phyloP scores from a whole-genome alignment of 306 rosid species.

The Fagus crenata region DNA sequence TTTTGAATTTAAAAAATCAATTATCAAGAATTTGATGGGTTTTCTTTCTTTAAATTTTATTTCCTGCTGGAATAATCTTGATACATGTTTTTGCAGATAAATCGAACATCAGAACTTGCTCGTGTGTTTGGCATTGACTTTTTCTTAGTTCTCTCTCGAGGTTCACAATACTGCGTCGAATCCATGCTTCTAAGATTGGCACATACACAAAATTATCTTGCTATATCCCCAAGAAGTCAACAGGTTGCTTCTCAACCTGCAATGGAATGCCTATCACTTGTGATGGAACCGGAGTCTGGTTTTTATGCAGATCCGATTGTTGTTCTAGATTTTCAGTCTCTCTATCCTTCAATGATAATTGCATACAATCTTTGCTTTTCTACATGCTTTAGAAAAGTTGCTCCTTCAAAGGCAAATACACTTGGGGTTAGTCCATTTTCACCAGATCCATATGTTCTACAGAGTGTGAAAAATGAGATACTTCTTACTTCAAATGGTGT shows the following conservation, averaged over 20 bases:
- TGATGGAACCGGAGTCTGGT: conserved; percentile 97
- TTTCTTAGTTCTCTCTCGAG: conserved; percentile 94
- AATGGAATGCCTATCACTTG: conserved; percentile 94
- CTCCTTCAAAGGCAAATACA: conserved; percentile 59
- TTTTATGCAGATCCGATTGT: conserved; percentile 92
- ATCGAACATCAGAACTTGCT: conserved; percentile 95
- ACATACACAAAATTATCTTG: conserved; percentile 83
- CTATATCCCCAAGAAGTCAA: conserved; percentile 83
- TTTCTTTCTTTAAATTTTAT: conserved; percentile 18
- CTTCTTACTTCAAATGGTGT: conserved; percentile 90
- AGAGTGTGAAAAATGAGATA: conserved; percentile 62
- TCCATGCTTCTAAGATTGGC: conserved; percentile 94
- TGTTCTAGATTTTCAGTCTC: conserved; percentile 91
- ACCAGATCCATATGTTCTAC: conserved; percentile 60
- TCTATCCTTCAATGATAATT: conserved; percentile 95
- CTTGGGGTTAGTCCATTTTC: conserved; percentile 83
- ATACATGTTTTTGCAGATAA: conserved; percentile 61
- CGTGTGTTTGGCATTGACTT: conserved; percentile 96
- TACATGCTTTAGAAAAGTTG: conserved; percentile 84
- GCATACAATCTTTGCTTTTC: conserved; percentile 96
- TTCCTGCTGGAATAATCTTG: conserved; percentile 20
- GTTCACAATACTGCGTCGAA: conserved; percentile 94
- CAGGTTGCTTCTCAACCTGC: conserved; percentile 99
- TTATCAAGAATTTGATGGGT: too few relatives aligned
- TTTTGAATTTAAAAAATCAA: neutral